A percentile compares a stretch with the other conserved stretches of the same genome.
Conservation (phyloP, 257 asterid species). For the Nicotiana attenuata region DNA sequence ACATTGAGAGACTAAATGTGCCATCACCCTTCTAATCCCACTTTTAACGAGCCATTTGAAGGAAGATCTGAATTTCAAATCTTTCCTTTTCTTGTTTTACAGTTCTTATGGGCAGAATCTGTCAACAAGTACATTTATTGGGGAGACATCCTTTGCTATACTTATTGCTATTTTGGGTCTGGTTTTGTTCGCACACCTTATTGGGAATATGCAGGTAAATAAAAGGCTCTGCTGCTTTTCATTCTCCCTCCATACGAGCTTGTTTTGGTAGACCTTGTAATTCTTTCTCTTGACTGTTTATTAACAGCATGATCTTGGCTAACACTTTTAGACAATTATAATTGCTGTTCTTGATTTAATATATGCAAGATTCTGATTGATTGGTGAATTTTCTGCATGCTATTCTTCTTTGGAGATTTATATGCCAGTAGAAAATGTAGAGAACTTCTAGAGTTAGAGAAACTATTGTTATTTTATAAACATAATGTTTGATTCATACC, state of each 20-base stretch:
- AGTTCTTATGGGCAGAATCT: slow-evolving; percentile 92
- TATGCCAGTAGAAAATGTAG: not conserved
- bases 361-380: not conserved
- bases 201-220: slow-evolving; percentile 95
- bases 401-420: not conserved
- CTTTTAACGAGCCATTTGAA: not conserved
- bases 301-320: not conserved
- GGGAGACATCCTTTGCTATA: slow-evolving; percentile 78
- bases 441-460: not conserved
- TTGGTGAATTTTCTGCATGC: not conserved
- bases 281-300: not conserved
- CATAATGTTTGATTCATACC: not conserved
- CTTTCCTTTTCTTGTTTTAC: slow-evolving; percentile 19
- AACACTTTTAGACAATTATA: not conserved
- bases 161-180: slow-evolving; percentile 88
- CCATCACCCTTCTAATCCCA: not conserved
- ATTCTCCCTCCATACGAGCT: not conserved
- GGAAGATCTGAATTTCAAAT: not conserved
- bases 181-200: slow-evolving; percentile 81
- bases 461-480: not conserved
- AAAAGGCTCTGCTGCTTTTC: not conserved
- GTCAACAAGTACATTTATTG: slow-evolving; percentile 79
- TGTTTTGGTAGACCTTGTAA: not conserved
- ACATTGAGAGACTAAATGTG: not conserved
- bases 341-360: not conserved